Evolutionary conservation across 441 rosid species (phyloP).

Genomic region (Manihot esculenta): DNA sequence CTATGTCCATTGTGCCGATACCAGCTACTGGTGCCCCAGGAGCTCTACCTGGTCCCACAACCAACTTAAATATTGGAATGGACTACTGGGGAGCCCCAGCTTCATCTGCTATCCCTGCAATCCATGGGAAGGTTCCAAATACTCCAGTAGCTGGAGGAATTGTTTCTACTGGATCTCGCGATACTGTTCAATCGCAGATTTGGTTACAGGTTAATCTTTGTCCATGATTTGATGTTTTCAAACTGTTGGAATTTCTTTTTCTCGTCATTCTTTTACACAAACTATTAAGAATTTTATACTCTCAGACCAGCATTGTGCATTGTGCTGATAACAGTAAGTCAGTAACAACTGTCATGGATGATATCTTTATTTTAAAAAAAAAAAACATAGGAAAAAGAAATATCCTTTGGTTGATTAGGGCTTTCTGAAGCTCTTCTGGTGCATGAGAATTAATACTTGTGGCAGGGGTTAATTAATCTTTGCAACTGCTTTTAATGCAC

Average conservation of each 20-base stretch:
- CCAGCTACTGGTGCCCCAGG: slow-evolving; percentile 49
- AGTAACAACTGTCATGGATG: not conserved
- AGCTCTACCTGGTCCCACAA: slow-evolving; percentile 73
- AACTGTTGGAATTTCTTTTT: slow-evolving; percentile 4
- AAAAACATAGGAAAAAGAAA: not conserved
- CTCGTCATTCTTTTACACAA: not conserved
- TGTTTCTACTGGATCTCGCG: slow-evolving; percentile 61
- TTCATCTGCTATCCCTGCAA: slow-evolving; percentile 55
- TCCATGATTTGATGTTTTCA: slow-evolving; percentile 11
- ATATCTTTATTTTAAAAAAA: not conserved
- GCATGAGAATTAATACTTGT: not conserved
- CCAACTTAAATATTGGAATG: slow-evolving; percentile 94
- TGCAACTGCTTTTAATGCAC: not conserved
- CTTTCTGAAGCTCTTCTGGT: not conserved
- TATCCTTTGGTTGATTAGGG: not conserved
- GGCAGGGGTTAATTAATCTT: not conserved
- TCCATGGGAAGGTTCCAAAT: slow-evolving; percentile 70
- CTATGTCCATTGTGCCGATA: slow-evolving; percentile 48
- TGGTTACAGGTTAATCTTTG: slow-evolving; percentile 71
- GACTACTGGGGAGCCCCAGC: slow-evolving; percentile 88
- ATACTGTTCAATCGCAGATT: slow-evolving; percentile 63
- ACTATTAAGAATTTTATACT: not conserved
- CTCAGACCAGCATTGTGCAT: not conserved
- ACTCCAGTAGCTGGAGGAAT: slow-evolving; percentile 67
- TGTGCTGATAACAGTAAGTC: not conserved